Evolutionary conservation across 164 flowering plant species (phyloP), one percentile per base, ranked within the genome.

Genomic region (Stephania yunnanensis): DNA sequence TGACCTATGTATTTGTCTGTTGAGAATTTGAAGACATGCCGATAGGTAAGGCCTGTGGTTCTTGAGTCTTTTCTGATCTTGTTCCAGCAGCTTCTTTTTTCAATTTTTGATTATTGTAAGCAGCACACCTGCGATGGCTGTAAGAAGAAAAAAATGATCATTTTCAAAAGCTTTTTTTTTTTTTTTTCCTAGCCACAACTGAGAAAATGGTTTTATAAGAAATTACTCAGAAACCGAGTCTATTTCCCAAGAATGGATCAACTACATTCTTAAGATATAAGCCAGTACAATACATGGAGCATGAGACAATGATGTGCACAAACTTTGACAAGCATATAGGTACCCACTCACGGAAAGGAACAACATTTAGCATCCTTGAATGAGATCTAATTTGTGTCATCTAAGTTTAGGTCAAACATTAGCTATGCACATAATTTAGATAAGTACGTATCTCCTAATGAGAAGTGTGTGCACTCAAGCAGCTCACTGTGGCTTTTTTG

Each of bases 91-190:
- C 90, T 85, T 93, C 97, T 82, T 87, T 93, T 78, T 88, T 92
- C 83, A 93, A 77, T 86, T 95, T 95, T 84, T 83, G 83, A 78
- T 95, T 95, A 76, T 95, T 95, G 81, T 95, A 95, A 45, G 96
- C 98, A 31, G 89, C 98, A 95, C 99, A 68, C 99, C 97, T 46
- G 87, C 89, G 77, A 95, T 93, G 69, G 98, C 99, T 95, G 89
- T 58, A 82, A 85, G 58, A 68, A 48, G 22, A n/a, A 71, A 45
- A 71, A 2, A 66, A 0, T 8, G 10, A 15, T 65, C 10, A 19
- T 50, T 68, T 74, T 74, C 71, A 61, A 61, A 72, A 58, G 20
- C 42, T 17, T 58, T 4, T 2, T 58, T 19, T 17, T 19, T 17
- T 15, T 58, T 58, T n/a, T 20, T 17, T 3, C 17, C 65, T 15